A percentile compares a stretch with the other conserved stretches of the same genome.
Conservation (phyloP, 2,329 filamentous ascomycete species). For the Fusarium decemcellulare region DNA sequence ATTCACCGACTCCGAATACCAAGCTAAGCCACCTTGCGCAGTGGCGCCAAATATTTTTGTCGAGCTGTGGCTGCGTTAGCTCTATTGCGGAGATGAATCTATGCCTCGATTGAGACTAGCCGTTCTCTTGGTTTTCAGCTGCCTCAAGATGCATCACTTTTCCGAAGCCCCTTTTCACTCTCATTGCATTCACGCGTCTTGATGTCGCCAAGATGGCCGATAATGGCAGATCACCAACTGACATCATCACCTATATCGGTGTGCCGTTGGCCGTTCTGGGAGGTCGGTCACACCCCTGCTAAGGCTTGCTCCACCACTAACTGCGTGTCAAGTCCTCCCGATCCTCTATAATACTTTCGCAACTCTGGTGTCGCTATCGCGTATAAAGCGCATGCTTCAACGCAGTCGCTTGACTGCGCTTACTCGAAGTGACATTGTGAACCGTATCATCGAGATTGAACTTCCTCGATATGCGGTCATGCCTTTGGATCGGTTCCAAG, state of each 20-base stretch:
- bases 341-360: constrained; percentile 76
- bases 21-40: neutral
- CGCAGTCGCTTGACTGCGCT: constrained; percentile 71
- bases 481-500: constrained; percentile 68
- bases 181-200: neutral
- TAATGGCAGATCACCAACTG: constrained; percentile 54
- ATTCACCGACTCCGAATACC: neutral
- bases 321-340: constrained; percentile 62
- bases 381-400: constrained; percentile 71
- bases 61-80: constrained; percentile 15
- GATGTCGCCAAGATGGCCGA: constrained; percentile 47
- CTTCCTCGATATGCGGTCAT: constrained; percentile 75
- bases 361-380: constrained; percentile 71
- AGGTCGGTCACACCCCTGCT: constrained; percentile 23
- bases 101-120: constrained; percentile 26
- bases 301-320: constrained; percentile 4
- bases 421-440: constrained; percentile 74
- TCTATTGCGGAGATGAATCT: neutral
- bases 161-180: constrained; percentile 15
- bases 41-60: neutral
- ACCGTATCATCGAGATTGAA: constrained; percentile 76
- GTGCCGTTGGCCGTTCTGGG: constrained; percentile 72
- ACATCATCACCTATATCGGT: constrained; percentile 70
- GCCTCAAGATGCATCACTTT: neutral
- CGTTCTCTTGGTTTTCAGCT: constrained; percentile 17